Evolutionary conservation across 2,329 filamentous ascomycete genomes (phyloP), one percentile per base, ranked within the genome.

Genomic region (Aspergillus nomiae): DNA sequence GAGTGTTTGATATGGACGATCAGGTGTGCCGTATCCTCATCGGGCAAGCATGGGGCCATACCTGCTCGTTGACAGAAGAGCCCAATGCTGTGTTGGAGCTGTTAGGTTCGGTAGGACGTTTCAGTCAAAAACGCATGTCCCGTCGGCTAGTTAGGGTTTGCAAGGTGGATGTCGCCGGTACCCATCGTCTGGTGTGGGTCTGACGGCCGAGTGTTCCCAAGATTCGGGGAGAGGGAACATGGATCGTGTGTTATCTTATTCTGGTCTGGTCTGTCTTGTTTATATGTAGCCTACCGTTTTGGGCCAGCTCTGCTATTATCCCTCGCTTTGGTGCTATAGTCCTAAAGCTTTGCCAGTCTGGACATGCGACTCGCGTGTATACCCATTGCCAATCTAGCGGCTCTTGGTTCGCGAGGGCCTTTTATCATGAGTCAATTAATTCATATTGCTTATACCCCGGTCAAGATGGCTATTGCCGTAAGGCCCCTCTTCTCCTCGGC

Each of bases 341-440:
- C 19, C 28, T 51, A 51, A n/a, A 21, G 28, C 32, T 34, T 48
- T 51, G 2, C 21, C 12, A 32, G 28, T 26, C 48, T 14, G 9
- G 1, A 19, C 19, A 21, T 51, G 21, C 21, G 2, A 24, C 16
- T 24, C 19, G 28, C 2, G 12, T 24, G 16, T 21, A n/a, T 26
- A 10, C 4, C 51, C n/a, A 4, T 19, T 55, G 19, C 32, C 51
- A 55, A 55, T 38, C 24, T 34, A 26, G 34, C 26, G n/a, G 24
- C 34, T 19, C 34, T 34, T 19, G 16, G 14, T 24, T 32, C 30
- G 32, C 51, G n/a, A 21, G 6, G 9, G 9, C 4, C n/a, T n/a
- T 32, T 34, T 51, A 51, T 4, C 19, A 55, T 55, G 51, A 55
- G 51, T 41, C 6, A 55, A 55, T 55, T 55, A 55, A 55, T 55